Base-by-base conservation (phyloP, 108 stramenopile species). In the Skeletonema potamos region DNA sequence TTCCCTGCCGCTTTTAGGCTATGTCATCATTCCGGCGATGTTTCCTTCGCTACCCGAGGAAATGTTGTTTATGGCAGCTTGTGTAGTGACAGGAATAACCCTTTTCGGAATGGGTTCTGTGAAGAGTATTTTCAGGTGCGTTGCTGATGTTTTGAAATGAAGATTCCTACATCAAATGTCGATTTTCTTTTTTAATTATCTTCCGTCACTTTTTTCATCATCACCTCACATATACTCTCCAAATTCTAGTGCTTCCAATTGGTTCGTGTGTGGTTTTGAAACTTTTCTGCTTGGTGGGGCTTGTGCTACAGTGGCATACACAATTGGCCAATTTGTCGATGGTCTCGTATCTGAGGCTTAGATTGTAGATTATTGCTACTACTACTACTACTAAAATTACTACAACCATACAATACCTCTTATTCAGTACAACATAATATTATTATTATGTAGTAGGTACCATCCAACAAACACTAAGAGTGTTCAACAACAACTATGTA, bases 281-380 rank as follows among this genome's bases (percentile, higher is more conserved):
- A 98, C 96, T 33, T 69, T 98, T 51, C 62, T 96, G 20, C 79
- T 98, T 17, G 97, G 97, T 33, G 96, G 96, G 30, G 76, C 84
- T 18, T 98, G 96, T 68, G 97, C 97, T 27, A 92, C 93, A 18
- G 84, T 98, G 20, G 97, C 97, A 2, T 98, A 87, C 76, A 87
- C 89, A n/a, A 83, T 98, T 58, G 97, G 97, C n/a, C 84, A 92
- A 29, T 86, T 85, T 64, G 92, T 98, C 4, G 79, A 88, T 22
- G 46, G 54, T 43, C 43, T 84, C 13, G 57, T 84, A 43, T 27
- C 39, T 27, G 29, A 75, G 10, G 33, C 28, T 29, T 58, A 37
- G 58, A 10, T 22, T 64, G 63, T 39, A 64, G 36, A 37, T 64
- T 64, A 43, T 17, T 0, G 46, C 46, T 39, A 43, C 41, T 43